Evolutionary conservation across 345 rosid species (phyloP), one percentile per base, ranked within the genome.

Genomic region (Eucalyptus sp.): DNA sequence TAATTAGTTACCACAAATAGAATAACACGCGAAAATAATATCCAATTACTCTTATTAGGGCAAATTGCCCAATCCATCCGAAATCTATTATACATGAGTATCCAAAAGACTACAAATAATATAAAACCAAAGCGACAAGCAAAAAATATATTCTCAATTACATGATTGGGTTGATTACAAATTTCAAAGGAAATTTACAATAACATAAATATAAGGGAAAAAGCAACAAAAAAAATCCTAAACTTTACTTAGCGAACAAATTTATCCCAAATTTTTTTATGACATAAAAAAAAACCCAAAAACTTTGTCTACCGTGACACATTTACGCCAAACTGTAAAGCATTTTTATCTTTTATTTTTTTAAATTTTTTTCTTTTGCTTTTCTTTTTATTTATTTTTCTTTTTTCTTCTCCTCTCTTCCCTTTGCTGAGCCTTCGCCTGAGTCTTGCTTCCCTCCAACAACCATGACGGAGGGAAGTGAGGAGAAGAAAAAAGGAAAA

Each of bases 311-410:
- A 52, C 25, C 0, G 1, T 18, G 1, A 52, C 10, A 52, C 58
- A 7, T 52, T 52, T 20, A 52, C 4, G 1, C 4, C 0, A 52
- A 52, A 52, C 25, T 18, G 18, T 52, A 52, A 0, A 4, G 0
- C 1, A 52, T 52, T 52, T 52, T 52, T 52, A 1, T 52, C 10
- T 7, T 52, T 20, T 52, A 52, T 1, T 18, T 52, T 52, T 52
- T 52, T 0, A 52, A 52, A 7, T 1, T 3, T 52, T 51, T 52
- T 52, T 6, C 1, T 52, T 52, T 52, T 52, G 4, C 10, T 17
- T 18, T 52, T 18, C 2, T 18, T 52, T 18, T 18, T 7, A 49
- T 3, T 16, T 16, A 1, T 52, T 18, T 52, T 0, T 0, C 44
- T 7, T 18, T 51, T 18, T 52, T 17, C 1, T 52, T 52, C 24